Base-by-base conservation (phyloP, 257 asterid species). In the Solanum pinnatisectum region DNA sequence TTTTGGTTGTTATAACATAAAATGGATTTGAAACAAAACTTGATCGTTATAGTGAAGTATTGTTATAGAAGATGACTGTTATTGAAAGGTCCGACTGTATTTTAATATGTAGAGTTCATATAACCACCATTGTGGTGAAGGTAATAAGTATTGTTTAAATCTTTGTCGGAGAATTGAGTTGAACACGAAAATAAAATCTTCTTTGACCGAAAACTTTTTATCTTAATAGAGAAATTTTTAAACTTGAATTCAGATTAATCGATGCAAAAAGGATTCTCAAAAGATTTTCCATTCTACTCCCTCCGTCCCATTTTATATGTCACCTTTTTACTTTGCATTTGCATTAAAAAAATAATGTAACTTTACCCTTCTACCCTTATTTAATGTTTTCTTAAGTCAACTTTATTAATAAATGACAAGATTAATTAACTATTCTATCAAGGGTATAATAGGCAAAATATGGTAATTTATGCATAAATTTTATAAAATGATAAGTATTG, bases 71-170 rank as follows among this genome's bases (percentile, higher is more conserved):
- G 11, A 27, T 68, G 5, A 27, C 0, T 68, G 37, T 27, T 30
- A 7, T 32, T 15, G 39, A 70, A 20, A 32, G 5, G 10, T 15
- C 0, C 1, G 6, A 1, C 1, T 30, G 37, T 30, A 68, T 3
- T 32, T 14, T 18, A 71, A 8, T 71, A 1, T 71, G 14, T 71
- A 8, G 25, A 33, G 36, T 71, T 71, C 78, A 71, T 71, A 18
- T 16, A 32, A 71, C 8, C n/a, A 33, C n/a, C 1, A 32, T 68
- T 68, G 11, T 3, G 9, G 0, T 8, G 1, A 10, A 5, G 2
- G 8, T 71, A 6, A 71, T 71, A 71, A 36, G 0, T 71, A 16
- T 4, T 71, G 0, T 2, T 0, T 71, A 0, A 0, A 71, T 71
- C 1, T 0, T 71, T n/a, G n/a, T n/a, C n/a, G n/a, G n/a, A n/a